Evolutionary conservation across 2,329 filamentous ascomycete species (phyloP), one percentile per base, ranked within the genome.

Genomic region (Cytospora leucostoma): DNA sequence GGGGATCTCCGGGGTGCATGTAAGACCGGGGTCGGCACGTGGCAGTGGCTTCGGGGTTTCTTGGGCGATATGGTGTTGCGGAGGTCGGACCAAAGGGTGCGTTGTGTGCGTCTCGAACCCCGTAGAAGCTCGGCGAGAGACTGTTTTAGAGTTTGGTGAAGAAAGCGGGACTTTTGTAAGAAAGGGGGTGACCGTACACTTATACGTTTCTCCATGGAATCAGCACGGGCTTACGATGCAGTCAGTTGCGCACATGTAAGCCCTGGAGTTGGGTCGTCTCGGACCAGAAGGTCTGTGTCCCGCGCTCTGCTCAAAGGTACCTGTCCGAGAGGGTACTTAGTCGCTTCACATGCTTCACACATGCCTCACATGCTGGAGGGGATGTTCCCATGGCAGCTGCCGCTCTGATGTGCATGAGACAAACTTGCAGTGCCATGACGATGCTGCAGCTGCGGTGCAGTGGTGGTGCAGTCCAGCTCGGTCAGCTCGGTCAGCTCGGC

Each of bases 1-100:
- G 62, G 62, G 62, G 62, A 61, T 64, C 53, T 64, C 62, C 62
- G 62, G 58, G 57, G 53, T 12, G 34, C 38, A 59, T 38, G 32
- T 37, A 52, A 52, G 40, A 7, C 38, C n/a, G 38, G 12, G 32
- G 21, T 38, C 40, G 59, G 37, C 51, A 21, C 51, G 34, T 34
- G 15, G 19, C 49, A 61, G 51, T 55, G 11, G 21, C 35, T n/a
- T 37, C 34, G 44, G 40, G n/a, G 17, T 44, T 19, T 3, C 6
- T 27, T 44, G 17, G 40, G 44, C 11, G 44, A 19, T 47, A 44
- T 44, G 40, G 3, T 15, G 40, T 19, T n/a, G 19, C 44, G 44
- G 44, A 47, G 44, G 6, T 47, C 5, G 8, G 21, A 21, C 21
- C n/a, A 21, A 19, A 19, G n/a, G 44, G 3, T 17, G 27, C 27